A percentile compares a stretch with the other conserved stretches of the same genome.
Conservation (phyloP, 2,329 filamentous ascomycete genomes). For the Monosporascus sp. region DNA sequence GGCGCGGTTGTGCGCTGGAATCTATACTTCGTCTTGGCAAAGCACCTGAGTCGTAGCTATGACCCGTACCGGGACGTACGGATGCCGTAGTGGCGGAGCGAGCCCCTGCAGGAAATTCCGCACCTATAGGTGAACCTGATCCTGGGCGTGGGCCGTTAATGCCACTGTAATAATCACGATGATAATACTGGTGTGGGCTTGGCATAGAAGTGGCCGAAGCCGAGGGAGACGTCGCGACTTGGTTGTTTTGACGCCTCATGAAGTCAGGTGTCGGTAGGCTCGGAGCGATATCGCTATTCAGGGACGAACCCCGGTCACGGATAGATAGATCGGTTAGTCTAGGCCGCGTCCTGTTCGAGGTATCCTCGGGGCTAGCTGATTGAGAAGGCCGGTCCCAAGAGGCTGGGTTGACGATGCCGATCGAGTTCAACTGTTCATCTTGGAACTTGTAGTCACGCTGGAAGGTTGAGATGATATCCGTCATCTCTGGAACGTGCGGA, state of each 20-base stretch:
- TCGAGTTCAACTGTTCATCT: constrained; percentile 63
- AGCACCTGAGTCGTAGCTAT: constrained; percentile 52
- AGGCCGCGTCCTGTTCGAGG: constrained; percentile 41
- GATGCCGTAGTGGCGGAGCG: constrained; percentile 41
- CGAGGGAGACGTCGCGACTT: constrained; percentile 57
- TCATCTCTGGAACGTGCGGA: constrained; percentile 58
- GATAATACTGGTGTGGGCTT: constrained; percentile 51
- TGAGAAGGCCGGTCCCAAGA: constrained; percentile 54
- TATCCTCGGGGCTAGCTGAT: constrained; percentile 53
- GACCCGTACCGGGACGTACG: constrained; percentile 53
- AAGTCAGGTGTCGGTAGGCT: constrained; percentile 63
- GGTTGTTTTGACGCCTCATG: constrained; percentile 58
- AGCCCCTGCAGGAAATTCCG: constrained; percentile 46
- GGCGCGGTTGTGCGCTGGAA: constrained; percentile 38
- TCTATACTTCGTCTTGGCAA: constrained; percentile 49
- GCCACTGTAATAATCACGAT: constrained; percentile 48
- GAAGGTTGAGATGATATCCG: constrained; percentile 74
- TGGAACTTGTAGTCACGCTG: constrained; percentile 71
- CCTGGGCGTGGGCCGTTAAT: constrained; percentile 45
- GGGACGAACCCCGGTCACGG: constrained; percentile 54
- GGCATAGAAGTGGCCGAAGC: constrained; percentile 38
- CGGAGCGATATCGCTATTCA: constrained; percentile 59
- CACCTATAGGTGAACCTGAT: constrained; percentile 52
- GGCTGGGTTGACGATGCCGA: constrained; percentile 74
- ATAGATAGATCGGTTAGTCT: constrained; percentile 44